phyloP scores from a whole-genome alignment of 2,329 filamentous ascomycete species.

The Neocucurbitaria cava region DNA sequence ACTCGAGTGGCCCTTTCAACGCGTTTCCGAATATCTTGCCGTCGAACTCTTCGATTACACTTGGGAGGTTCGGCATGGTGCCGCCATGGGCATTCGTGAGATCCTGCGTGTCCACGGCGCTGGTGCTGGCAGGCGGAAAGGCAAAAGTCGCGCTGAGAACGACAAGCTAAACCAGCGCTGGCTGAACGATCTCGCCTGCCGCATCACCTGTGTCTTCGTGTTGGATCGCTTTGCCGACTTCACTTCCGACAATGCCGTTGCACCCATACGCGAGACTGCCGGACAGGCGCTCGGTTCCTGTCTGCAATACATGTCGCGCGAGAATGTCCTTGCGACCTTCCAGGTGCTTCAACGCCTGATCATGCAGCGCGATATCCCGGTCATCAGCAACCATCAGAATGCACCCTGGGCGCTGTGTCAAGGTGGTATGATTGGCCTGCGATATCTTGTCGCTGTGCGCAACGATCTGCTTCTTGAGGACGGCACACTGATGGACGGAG shows the following conservation, averaged over 20 bases:
- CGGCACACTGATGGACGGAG: constrained; percentile 85
- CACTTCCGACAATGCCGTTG: constrained; percentile 95
- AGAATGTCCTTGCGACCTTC: constrained; percentile 85
- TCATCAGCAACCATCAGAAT: constrained; percentile 62
- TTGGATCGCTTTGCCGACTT: constrained; percentile 97
- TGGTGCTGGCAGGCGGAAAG: constrained; percentile 80
- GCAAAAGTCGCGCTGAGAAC: constrained; percentile 76
- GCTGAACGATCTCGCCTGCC: constrained; percentile 94
- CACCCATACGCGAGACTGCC: constrained; percentile 92
- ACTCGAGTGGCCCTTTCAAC: constrained; percentile 90
- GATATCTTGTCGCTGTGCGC: constrained; percentile 93
- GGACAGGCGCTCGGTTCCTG: constrained; percentile 92
- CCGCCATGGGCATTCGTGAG: constrained; percentile 92
- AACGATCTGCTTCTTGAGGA: constrained; percentile 90
- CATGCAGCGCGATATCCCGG: constrained; percentile 75
- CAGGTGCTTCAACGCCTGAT: constrained; percentile 85
- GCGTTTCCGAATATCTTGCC: constrained; percentile 91
- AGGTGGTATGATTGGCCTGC: constrained; percentile 94
- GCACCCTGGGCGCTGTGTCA: constrained; percentile 93
- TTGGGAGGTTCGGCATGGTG: constrained; percentile 96
- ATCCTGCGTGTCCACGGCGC: constrained; percentile 89
- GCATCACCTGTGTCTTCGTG: constrained; percentile 94
- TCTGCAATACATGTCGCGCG: constrained; percentile 79
- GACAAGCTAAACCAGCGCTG: constrained; percentile 80
- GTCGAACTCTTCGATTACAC: constrained; percentile 91